These are phyloP conservation scores for Podaxis mareebaensis DNA, from an alignment of 768 basidiomycete genomes.

Conservation along the genomic window DNA sequence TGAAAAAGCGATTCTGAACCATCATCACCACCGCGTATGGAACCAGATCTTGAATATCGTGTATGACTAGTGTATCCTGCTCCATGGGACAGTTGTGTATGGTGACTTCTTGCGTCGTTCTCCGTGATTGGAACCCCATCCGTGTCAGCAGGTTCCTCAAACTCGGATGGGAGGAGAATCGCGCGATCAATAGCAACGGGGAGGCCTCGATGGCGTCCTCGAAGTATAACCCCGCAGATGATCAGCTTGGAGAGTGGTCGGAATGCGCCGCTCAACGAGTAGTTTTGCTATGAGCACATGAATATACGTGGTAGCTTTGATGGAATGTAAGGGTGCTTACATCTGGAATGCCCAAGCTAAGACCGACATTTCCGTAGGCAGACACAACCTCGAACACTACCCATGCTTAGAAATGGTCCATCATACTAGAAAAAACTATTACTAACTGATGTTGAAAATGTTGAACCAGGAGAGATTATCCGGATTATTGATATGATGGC, in stretches of 20 bases:
- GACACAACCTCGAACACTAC: constrained; percentile 86
- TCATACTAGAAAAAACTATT: constrained; percentile 4
- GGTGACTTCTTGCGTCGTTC: constrained; percentile 7
- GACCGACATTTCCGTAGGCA: constrained; percentile 86
- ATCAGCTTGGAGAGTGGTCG: constrained; percentile 85
- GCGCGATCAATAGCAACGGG: constrained; percentile 90
- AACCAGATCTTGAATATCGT: neutral
- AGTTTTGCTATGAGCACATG: constrained; percentile 60
- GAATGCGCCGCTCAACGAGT: constrained; percentile 79
- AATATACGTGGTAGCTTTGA: neutral
- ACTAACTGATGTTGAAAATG: constrained; percentile 76
- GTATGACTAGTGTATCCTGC: neutral
- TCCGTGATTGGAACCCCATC: neutral
- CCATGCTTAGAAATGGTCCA: neutral
- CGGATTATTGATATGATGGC: constrained; percentile 54
- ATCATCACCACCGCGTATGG: neutral
- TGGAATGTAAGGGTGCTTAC: constrained; percentile 42
- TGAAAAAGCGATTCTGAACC: neutral
- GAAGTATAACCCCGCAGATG: constrained; percentile 86
- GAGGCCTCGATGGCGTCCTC: constrained; percentile 87
- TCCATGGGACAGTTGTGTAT: neutral
- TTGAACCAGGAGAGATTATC: constrained; percentile 72
- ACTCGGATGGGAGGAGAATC: constrained; percentile 75
- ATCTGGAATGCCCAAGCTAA: constrained; percentile 84
- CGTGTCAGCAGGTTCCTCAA: constrained; percentile 28